phyloP scores from a whole-genome alignment of 805 yeast species.

The Kodamaea kakaduensis region DNA sequence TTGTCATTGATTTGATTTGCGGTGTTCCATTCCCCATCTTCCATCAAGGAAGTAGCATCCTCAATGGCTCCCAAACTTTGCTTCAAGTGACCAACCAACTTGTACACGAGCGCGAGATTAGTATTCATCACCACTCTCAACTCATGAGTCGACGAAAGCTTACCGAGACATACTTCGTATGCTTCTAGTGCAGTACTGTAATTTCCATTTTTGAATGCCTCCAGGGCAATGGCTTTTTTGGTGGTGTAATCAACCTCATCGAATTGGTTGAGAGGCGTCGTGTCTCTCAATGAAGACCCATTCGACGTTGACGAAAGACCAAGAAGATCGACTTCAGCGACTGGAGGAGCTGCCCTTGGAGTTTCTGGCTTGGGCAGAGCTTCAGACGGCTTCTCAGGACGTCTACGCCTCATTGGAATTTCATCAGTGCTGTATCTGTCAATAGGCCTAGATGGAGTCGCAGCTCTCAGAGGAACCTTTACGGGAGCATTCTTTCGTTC shows the following conservation, averaged over 20 bases:
- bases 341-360: conserved; percentile 8
- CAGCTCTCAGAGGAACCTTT: too few relatives aligned
- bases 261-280: conserved; percentile 33
- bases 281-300: conserved; percentile 8
- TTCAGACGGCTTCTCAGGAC: neutral
- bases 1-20: conserved; percentile 43
- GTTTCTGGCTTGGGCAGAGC: neutral
- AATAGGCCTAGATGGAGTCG: too few relatives aligned
- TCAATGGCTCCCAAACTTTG: conserved; percentile 26
- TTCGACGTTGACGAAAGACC: conserved; percentile 19
- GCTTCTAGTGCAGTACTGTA: conserved; percentile 59
- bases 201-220: conserved; percentile 76
- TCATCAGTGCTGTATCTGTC: conserved; percentile 2
- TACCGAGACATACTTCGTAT: conserved; percentile 47
- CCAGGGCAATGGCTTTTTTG: conserved; percentile 53
- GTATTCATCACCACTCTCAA: conserved; percentile 66
- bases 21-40: conserved; percentile 24
- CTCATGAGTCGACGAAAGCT: conserved; percentile 63
- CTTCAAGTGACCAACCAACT: conserved; percentile 14
- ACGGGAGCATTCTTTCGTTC: neutral
- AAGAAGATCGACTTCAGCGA: conserved; percentile 24
- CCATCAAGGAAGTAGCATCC: conserved; percentile 41
- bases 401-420: conserved; percentile 3
- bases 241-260: conserved; percentile 43
- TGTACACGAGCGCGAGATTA: conserved; percentile 52